phyloP scores from a whole-genome alignment of 139 green algal genomes.

The Chlorella sp. region DNA sequence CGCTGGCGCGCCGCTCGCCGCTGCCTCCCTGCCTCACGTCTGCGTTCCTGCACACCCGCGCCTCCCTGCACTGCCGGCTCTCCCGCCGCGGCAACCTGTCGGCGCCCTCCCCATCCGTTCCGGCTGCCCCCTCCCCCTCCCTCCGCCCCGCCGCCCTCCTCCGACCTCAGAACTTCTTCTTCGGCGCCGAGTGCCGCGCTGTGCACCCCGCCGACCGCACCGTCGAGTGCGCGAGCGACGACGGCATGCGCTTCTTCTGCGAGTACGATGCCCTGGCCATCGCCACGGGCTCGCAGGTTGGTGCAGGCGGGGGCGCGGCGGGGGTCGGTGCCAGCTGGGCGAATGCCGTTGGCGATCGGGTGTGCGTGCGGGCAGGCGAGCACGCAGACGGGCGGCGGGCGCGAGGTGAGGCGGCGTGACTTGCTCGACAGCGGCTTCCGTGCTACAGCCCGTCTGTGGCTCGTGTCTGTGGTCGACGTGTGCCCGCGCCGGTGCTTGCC shows the following conservation, averaged over 20 bases:
- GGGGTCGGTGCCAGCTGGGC: no score
- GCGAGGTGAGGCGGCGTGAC: no score
- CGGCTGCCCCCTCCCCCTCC: background rate
- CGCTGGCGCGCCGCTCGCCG: background rate
- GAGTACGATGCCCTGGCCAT: constrained; percentile 82
- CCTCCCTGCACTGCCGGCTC: background rate
- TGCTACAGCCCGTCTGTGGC: no score
- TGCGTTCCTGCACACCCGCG: background rate
- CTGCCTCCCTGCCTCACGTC: background rate
- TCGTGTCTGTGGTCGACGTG: no score
- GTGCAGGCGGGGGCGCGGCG: background rate
- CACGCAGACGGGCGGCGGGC: no score
- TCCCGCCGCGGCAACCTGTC: constrained; percentile 5
- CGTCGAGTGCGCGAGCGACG: constrained; percentile 50
- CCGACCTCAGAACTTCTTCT: background rate
- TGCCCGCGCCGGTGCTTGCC: no score
- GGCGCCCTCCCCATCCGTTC: no score
- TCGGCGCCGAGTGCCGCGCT: background rate
- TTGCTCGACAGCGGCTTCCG: no score
- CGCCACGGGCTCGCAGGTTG: constrained; percentile 66
- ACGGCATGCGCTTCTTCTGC: constrained; percentile 62
- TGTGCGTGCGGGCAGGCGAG: no score
- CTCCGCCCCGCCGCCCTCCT: constrained; percentile 1
- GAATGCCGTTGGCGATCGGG: no score
- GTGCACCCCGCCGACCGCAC: constrained; percentile 41